Conservation (phyloP, 2,329 filamentous ascomycete species). For the Mariannaea sp. region DNA sequence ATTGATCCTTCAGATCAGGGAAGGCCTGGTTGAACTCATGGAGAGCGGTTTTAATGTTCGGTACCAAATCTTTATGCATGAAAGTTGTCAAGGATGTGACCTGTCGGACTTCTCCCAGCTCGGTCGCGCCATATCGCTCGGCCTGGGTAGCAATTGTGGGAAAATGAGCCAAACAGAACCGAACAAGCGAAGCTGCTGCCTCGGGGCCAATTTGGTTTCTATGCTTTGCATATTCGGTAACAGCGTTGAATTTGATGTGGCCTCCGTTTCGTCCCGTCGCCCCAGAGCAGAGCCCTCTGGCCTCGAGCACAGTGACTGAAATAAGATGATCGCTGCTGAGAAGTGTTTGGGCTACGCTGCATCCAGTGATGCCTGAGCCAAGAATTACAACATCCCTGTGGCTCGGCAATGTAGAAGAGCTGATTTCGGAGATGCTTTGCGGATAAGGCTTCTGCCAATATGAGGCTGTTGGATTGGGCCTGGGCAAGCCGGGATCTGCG, state of each 20-base stretch:
- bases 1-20: neutral
- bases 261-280: constrained; percentile 4
- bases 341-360: neutral
- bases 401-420: neutral
- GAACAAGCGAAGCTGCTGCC: neutral
- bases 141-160: neutral
- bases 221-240: neutral
- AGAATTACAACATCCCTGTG: neutral
- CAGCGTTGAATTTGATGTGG: neutral
- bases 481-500: neutral
- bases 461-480: neutral
- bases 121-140: neutral
- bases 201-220: neutral
- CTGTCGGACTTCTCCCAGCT: neutral
- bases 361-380: neutral
- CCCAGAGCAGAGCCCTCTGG: constrained; percentile 1
- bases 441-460: neutral
- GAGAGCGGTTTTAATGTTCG: neutral
- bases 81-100: neutral
- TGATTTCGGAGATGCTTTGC: neutral
- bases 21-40: neutral
- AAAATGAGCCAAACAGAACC: neutral
- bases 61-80: neutral
- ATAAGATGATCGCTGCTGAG: neutral
- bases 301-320: constrained; percentile 1